Evolutionary conservation across 139 green algal genomes (phyloP).

Genomic region (Zygnema circumcarinatum): DNA sequence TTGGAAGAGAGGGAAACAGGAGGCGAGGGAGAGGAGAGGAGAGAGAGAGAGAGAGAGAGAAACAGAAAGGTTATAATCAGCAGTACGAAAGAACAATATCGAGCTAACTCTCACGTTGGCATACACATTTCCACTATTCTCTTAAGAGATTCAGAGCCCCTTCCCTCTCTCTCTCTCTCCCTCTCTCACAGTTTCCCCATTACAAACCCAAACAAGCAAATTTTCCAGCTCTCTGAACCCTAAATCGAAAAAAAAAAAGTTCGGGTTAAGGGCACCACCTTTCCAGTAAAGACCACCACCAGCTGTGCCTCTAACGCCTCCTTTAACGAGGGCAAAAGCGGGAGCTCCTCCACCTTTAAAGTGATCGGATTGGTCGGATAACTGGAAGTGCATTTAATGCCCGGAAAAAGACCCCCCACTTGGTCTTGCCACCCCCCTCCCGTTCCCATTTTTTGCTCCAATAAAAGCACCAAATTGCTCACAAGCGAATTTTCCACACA

Average conservation of each 20-base stretch:
- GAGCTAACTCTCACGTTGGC: too few species aligned
- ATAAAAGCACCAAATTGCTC: conserved; percentile 51
- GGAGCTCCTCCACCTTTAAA: conserved; percentile 26
- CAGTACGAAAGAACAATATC: too few species aligned
- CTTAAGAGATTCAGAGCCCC: too few species aligned
- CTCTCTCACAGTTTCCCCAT: conserved; percentile 8
- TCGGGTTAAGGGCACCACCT: conserved; percentile 26
- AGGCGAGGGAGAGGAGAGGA: too few species aligned
- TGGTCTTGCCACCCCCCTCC: conserved; percentile 67
- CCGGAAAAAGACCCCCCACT: conserved; percentile 53
- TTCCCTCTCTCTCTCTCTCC: neutral
- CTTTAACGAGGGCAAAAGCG: conserved; percentile 21
- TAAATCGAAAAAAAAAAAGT: too few species aligned
- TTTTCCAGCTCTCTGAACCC: neutral
- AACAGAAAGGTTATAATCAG: too few species aligned
- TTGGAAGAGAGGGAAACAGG: too few species aligned
- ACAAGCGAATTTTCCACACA: conserved; percentile 32
- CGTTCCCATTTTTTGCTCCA: conserved; percentile 62
- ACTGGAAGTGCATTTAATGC: conserved; percentile 53
- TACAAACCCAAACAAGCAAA: conserved; percentile 17
- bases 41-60: too few species aligned
- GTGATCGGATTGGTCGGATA: conserved; percentile 32
- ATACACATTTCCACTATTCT: too few species aligned
- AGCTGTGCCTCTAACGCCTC: conserved; percentile 19
- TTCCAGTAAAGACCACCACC: conserved; percentile 48